Conservation (phyloP, 2,329 filamentous ascomycete genomes). For the Ophiostoma novo-ulmi region DNA sequence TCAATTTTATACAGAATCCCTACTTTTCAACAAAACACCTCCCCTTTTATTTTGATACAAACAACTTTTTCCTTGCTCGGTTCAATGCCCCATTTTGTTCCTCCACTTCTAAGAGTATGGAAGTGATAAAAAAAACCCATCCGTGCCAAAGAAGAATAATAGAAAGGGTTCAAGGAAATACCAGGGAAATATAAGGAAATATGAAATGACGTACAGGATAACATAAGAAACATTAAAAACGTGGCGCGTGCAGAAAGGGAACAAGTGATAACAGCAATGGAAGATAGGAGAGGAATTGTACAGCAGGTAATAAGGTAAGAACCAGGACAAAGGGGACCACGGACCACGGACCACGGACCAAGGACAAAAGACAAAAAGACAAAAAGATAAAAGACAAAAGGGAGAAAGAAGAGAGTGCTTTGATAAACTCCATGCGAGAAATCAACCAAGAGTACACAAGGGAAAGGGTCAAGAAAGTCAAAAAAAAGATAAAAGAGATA, state of each 20-base stretch:
- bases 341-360: no score
- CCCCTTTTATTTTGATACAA: constrained; percentile 18
- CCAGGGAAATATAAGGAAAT: background rate
- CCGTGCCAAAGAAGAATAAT: background rate
- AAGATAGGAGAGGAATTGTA: constrained; percentile 12
- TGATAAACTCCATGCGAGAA: constrained; percentile 10
- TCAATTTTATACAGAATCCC: constrained; percentile 4
- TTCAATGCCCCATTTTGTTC: background rate
- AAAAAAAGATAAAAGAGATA: background rate
- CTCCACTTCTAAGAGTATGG: background rate
- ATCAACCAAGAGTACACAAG: background rate
- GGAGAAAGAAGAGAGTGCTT: constrained; percentile 7
- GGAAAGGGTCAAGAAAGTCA: background rate
- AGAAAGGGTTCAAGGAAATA: background rate
- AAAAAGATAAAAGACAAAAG: constrained; percentile 10
- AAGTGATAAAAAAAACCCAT: background rate
- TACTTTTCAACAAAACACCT: constrained; percentile 13
- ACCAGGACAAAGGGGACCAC: background rate
- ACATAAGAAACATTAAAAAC: background rate
- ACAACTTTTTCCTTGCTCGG: constrained; percentile 3
- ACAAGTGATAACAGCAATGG: background rate
- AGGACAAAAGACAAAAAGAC: background rate
- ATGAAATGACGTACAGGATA: background rate
- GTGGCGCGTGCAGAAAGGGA: background rate
- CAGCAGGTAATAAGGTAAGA: background rate